A percentile compares a stretch with the other conserved stretches of the same genome.
These are phyloP conservation scores for Lasiodiplodia sp. DNA, from an alignment of 2,329 filamentous ascomycete species.

Conservation along the genomic window DNA sequence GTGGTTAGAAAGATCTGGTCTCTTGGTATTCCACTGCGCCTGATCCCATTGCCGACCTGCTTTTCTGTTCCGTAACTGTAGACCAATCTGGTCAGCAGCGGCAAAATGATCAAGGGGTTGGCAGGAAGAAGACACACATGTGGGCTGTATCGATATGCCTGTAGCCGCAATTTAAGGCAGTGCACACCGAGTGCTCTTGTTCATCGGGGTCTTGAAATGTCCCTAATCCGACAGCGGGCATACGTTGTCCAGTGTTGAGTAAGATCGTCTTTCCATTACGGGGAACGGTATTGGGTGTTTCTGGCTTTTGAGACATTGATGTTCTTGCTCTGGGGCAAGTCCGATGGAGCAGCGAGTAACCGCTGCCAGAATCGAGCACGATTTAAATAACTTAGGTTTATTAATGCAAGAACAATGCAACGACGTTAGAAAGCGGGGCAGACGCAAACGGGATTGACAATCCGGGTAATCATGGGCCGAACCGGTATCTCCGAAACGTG, in stretches of 20 bases:
- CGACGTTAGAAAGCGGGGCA: too few relatives aligned
- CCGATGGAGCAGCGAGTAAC: too few relatives aligned
- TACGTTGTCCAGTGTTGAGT: not conserved
- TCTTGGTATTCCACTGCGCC: slow-evolving; percentile 68
- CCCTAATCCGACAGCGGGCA: slow-evolving; percentile 38
- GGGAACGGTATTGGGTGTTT: too few relatives aligned
- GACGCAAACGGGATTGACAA: too few relatives aligned
- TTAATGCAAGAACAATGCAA: too few relatives aligned
- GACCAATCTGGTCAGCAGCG: not conserved
- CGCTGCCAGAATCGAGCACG: too few relatives aligned
- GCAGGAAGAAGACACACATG: not conserved
- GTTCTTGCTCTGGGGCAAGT: too few relatives aligned
- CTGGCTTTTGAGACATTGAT: too few relatives aligned
- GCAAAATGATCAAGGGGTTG: not conserved
- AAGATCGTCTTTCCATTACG: not conserved
- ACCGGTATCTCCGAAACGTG: too few relatives aligned
- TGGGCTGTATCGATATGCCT: slow-evolving; percentile 38
- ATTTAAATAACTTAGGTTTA: too few relatives aligned
- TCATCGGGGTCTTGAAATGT: slow-evolving; percentile 44
- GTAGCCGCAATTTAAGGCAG: slow-evolving; percentile 43
- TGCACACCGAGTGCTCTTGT: slow-evolving; percentile 31
- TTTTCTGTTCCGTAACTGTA: not conserved
- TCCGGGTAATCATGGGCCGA: too few relatives aligned
- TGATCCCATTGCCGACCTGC: slow-evolving; percentile 57
- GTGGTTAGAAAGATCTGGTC: slow-evolving; percentile 71